These are phyloP conservation scores for Dissophora ornata DNA, from an alignment of 192 early-diverging fungal genomes.

Conservation along the genomic window DNA sequence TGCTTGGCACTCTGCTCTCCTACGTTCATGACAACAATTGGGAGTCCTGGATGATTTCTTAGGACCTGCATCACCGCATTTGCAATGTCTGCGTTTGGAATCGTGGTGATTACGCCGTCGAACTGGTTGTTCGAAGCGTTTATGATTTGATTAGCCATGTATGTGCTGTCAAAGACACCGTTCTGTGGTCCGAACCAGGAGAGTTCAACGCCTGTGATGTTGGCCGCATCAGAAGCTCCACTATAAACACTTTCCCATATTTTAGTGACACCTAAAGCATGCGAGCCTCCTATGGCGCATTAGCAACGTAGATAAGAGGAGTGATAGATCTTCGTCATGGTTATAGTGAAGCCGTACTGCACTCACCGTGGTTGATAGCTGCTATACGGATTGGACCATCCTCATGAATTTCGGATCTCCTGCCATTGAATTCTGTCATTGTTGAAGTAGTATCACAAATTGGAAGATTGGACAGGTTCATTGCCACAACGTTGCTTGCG, in stretches of 20 bases:
- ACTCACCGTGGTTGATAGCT: slow-evolving; percentile 24
- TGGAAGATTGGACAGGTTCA: slow-evolving; percentile 39
- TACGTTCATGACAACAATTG: slow-evolving; percentile 40
- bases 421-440: slow-evolving; percentile 35
- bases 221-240: slow-evolving; percentile 29
- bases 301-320: too few relatives aligned
- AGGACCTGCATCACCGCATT: slow-evolving; percentile 20
- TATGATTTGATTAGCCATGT: slow-evolving; percentile 24
- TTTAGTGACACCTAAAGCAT: slow-evolving; percentile 6
- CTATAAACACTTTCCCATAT: slow-evolving; percentile 12
- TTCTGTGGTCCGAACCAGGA: slow-evolving; percentile 19
- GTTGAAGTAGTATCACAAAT: slow-evolving; percentile 12
- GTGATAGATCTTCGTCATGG: too few relatives aligned
- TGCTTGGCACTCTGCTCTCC: slow-evolving; percentile 34
- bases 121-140: background rate
- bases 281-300: too few relatives aligned
- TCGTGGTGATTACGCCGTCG: slow-evolving; percentile 39
- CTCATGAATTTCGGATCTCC: background rate
- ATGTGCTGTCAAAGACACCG: background rate
- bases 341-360: background rate
- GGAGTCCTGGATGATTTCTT: slow-evolving; percentile 13
- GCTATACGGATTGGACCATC: slow-evolving; percentile 32
- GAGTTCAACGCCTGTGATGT: slow-evolving; percentile 12
- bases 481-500: slow-evolving; percentile 7
- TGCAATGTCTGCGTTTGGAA: slow-evolving; percentile 37